Evolutionary conservation across 345 rosid genomes (phyloP).

Genomic region (Citrus reticulata): DNA sequence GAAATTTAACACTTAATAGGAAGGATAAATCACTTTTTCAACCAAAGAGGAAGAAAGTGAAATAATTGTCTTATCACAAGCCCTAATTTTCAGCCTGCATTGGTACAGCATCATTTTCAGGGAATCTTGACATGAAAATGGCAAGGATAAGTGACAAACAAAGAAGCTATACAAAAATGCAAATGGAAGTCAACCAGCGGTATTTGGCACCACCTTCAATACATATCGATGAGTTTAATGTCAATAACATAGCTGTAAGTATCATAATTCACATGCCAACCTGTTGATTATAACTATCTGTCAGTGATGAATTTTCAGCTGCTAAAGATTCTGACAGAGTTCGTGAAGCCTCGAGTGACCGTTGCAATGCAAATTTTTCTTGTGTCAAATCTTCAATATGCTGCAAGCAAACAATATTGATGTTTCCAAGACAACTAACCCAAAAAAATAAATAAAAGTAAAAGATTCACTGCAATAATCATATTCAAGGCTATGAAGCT

Average conservation of each 20-base stretch:
- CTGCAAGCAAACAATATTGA: conserved; percentile 38
- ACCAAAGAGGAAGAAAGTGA: background rate
- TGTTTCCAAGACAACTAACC: background rate
- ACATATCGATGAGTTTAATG: background rate
- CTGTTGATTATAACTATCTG: conserved; percentile 95
- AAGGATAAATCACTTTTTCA: background rate
- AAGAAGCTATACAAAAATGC: background rate
- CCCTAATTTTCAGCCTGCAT: background rate
- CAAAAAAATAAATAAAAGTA: background rate
- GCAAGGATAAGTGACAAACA: background rate
- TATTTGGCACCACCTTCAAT: background rate
- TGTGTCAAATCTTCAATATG: conserved; percentile 97
- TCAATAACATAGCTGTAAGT: background rate
- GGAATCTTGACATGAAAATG: background rate
- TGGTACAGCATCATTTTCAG: background rate
- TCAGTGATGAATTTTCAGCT: conserved; percentile 88
- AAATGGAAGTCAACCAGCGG: background rate
- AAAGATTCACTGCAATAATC: background rate
- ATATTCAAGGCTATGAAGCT: background rate
- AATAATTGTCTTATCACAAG: background rate
- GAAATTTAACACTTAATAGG: background rate
- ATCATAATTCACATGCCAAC: conserved; percentile 30
- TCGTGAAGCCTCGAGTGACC: conserved; percentile 96
- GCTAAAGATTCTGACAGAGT: conserved; percentile 92
- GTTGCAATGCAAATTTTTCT: conserved; percentile 91